These are phyloP conservation scores for Colletotrichum eleusines DNA, from an alignment of 2,329 filamentous ascomycete genomes.

Conservation along the genomic window DNA sequence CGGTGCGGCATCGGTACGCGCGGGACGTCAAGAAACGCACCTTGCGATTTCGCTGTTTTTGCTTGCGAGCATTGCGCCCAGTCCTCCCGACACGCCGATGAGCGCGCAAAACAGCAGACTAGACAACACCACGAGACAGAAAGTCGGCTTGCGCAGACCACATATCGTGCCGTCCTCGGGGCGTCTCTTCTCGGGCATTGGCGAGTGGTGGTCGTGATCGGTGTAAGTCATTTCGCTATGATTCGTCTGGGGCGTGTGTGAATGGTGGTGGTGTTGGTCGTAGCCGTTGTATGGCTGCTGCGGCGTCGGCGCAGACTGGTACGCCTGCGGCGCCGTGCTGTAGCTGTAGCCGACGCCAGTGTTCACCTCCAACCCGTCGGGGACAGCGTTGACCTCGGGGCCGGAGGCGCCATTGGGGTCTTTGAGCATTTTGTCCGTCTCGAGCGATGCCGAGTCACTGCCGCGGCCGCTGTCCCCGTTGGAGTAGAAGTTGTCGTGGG, in stretches of 20 bases:
- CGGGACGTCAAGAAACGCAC: constrained; percentile 13
- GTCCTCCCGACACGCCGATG: constrained; percentile 16
- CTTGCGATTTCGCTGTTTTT: constrained; percentile 25
- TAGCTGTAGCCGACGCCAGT: constrained; percentile 21
- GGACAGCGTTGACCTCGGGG: constrained; percentile 30
- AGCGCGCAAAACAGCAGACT: constrained; percentile 18
- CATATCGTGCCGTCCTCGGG: constrained; percentile 23
- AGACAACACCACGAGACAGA: constrained; percentile 22
- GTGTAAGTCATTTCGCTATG: constrained; percentile 24
- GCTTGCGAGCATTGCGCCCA: constrained; percentile 27
- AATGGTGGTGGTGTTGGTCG: not conserved
- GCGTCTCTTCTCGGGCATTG: not conserved
- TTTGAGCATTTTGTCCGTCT: constrained; percentile 38
- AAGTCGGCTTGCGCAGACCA: constrained; percentile 31
- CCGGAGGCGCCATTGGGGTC: constrained; percentile 19
- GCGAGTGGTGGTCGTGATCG: not conserved
- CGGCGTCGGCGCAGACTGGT: constrained; percentile 10
- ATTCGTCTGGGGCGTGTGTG: constrained; percentile 12
- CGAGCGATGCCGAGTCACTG: constrained; percentile 25
- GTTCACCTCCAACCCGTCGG: constrained; percentile 33
- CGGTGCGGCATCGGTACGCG: not conserved
- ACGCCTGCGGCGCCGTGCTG: constrained; percentile 31
- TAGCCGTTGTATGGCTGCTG: constrained; percentile 27
- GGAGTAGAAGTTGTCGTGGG: constrained; percentile 25
- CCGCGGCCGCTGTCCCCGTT: constrained; percentile 10